Conservation (phyloP, 2,329 filamentous ascomycete genomes). For the Fusarium hainanense region DNA sequence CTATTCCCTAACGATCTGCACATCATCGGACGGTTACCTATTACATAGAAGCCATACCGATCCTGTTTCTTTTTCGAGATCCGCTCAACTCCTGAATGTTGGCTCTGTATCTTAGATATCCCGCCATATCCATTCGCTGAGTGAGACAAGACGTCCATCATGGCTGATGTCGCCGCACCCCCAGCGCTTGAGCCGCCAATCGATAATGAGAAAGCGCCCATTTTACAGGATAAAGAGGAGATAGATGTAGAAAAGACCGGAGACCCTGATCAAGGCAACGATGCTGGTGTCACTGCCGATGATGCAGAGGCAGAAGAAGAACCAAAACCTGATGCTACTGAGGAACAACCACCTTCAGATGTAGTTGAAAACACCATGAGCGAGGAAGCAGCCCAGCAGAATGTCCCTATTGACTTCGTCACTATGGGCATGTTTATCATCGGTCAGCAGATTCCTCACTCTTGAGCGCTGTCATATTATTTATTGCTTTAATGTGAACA, state of each 20-base stretch:
- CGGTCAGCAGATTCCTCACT: constrained; percentile 57
- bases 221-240: constrained; percentile 2
- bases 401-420: constrained; percentile 67
- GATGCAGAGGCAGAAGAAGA: not conserved
- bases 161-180: constrained; percentile 21
- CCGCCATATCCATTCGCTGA: not conserved
- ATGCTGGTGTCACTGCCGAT: not conserved
- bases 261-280: constrained; percentile 16
- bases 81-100: not conserved
- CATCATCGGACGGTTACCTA: not conserved
- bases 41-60: not conserved
- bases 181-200: constrained; percentile 9
- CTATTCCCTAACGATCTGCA: not conserved
- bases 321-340: constrained; percentile 2
- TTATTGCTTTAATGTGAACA: not conserved
- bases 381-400: constrained; percentile 2
- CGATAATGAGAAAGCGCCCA: constrained; percentile 2
- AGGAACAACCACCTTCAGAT: constrained; percentile 5
- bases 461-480: not conserved
- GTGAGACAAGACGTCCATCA: constrained; percentile 6
- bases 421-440: constrained; percentile 81
- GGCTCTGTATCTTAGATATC: not conserved
- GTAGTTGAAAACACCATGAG: not conserved
- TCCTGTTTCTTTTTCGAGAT: not conserved
- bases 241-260: constrained; percentile 15